Percentiles rank a stretch among this genome's conserved stretches.
Conservation (phyloP, 2,329 filamentous ascomycete species). For the Trichophyton simii region DNA sequence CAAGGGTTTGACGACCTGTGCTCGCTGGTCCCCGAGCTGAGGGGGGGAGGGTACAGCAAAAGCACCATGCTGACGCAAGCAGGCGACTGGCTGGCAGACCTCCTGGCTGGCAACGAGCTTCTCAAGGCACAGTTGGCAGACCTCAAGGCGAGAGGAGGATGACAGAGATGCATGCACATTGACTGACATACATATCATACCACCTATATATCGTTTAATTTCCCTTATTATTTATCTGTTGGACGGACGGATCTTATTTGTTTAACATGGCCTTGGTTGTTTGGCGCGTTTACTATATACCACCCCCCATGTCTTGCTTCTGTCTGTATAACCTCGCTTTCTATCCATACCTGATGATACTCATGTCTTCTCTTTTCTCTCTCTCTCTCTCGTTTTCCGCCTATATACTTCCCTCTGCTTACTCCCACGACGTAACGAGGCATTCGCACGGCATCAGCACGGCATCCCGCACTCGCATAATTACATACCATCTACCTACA, state of each 20-base stretch:
- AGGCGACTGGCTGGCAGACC: constrained; percentile 63
- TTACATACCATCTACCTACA: background rate
- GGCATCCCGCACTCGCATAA: background rate
- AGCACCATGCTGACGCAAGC: constrained; percentile 64
- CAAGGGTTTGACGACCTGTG: constrained; percentile 72
- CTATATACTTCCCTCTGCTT: background rate
- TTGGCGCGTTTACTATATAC: background rate
- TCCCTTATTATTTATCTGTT: background rate
- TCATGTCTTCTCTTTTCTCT: background rate
- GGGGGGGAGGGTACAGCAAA: constrained; percentile 67
- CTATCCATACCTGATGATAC: background rate
- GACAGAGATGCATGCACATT: background rate
- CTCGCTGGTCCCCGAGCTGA: constrained; percentile 61
- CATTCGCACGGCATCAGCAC: background rate
- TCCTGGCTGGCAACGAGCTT: constrained; percentile 55
- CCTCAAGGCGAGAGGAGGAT: constrained; percentile 22
- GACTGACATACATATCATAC: background rate
- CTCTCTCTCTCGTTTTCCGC: background rate
- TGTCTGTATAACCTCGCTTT: background rate
- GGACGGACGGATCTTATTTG: background rate
- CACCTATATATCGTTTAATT: background rate
- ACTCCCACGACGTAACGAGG: background rate
- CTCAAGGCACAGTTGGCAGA: constrained; percentile 44
- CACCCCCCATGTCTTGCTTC: background rate
- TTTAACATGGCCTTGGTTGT: background rate